These are phyloP conservation scores for Verticillium longisporum DNA, from an alignment of 2,329 filamentous ascomycete species.

Conservation along the genomic window DNA sequence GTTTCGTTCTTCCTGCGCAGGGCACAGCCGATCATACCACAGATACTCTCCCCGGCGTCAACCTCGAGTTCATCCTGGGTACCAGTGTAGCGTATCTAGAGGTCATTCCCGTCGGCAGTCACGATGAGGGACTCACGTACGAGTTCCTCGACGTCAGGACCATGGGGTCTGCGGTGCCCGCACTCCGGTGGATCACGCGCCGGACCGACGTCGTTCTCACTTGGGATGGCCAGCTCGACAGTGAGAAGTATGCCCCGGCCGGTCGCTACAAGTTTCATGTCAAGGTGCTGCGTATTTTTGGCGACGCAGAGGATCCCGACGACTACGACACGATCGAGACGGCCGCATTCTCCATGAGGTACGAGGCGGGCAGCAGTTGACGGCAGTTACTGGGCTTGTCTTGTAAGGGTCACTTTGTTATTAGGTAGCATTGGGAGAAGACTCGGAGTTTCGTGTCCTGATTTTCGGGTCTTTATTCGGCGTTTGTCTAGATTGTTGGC, in stretches of 20 bases:
- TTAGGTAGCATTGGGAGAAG: no score
- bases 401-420: no score
- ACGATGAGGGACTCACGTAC: slow-evolving; percentile 18
- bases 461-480: no score
- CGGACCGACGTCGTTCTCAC: slow-evolving; percentile 9
- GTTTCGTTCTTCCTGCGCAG: slow-evolving; percentile 33
- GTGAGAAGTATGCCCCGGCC: slow-evolving; percentile 38
- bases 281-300: slow-evolving; percentile 43
- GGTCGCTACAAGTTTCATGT: slow-evolving; percentile 44
- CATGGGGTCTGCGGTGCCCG: slow-evolving; percentile 29
- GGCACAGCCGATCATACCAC: slow-evolving; percentile 25
- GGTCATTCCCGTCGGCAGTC: slow-evolving; percentile 30
- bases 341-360: slow-evolving; percentile 36
- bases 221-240: slow-evolving; percentile 41
- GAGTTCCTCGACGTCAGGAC: slow-evolving; percentile 30
- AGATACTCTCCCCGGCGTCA: slow-evolving; percentile 29
- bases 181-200: slow-evolving; percentile 15
- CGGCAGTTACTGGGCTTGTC: neutral
- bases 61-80: slow-evolving; percentile 36
- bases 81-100: slow-evolving; percentile 35
- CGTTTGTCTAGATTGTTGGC: no score
- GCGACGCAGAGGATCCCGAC: slow-evolving; percentile 30
- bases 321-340: slow-evolving; percentile 42
- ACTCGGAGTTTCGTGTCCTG: no score
- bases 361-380: slow-evolving; percentile 14